A percentile compares a stretch with the other conserved stretches of the same genome.
Evolutionary conservation across 164 flowering plant species (phyloP).

Genomic region (Stephania cephalantha): DNA sequence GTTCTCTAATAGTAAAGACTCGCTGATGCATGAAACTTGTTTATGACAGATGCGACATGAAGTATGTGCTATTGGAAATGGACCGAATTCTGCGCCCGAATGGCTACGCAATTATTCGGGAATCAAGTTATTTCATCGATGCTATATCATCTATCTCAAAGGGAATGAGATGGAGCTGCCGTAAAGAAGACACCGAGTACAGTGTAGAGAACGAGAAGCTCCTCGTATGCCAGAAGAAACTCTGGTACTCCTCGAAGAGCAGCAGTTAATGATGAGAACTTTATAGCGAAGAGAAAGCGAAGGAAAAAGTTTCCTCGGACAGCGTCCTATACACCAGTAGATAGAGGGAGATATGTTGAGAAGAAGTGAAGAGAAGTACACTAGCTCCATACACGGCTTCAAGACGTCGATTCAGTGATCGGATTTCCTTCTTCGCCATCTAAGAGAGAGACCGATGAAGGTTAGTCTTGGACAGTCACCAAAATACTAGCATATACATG

Average conservation of each 20-base stretch:
- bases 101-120: conserved; percentile 76
- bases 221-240: conserved; percentile 81
- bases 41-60: conserved; percentile 78
- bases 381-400: background rate
- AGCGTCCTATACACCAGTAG: background rate
- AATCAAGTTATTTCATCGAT: conserved; percentile 65
- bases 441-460: background rate
- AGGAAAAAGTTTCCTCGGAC: background rate
- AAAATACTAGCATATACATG: background rate
- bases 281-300: background rate
- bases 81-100: conserved; percentile 78
- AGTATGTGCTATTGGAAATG: conserved; percentile 83
- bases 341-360: background rate
- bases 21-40: background rate
- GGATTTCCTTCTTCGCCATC: background rate
- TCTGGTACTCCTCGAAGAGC: conserved; percentile 62
- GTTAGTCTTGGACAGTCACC: background rate
- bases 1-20: no score
- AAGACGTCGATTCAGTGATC: background rate
- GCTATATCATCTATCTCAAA: conserved; percentile 58
- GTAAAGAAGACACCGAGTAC: conserved; percentile 69
- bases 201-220: conserved; percentile 62
- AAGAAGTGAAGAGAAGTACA: background rate
- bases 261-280: conserved; percentile 26
- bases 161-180: conserved; percentile 86